Evolutionary conservation across 1,284 basidiomycete species (phyloP).

Genomic region (Hemileia vastatrix): DNA sequence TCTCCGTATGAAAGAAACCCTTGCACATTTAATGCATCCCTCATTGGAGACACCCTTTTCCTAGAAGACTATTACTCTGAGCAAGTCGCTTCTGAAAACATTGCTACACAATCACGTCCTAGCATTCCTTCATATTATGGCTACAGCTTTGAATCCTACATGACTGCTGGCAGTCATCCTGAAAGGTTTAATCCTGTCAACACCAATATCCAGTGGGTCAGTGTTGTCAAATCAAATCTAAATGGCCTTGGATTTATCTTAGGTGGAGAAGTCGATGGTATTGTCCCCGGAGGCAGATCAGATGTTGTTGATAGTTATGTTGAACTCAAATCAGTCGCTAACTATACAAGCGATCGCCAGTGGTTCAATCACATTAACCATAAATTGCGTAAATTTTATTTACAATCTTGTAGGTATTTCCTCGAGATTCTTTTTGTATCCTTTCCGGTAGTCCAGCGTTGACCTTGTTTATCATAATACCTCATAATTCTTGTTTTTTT

Average conservation of each 20-base stretch:
- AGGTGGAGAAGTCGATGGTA: constrained; percentile 18
- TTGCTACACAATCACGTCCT: not conserved
- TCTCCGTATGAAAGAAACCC: constrained; percentile 4
- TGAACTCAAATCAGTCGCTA: constrained; percentile 10
- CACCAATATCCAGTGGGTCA: constrained; percentile 12
- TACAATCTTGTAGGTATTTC: constrained; percentile 14
- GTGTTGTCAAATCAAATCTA: constrained; percentile 19
- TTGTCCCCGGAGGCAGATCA: no score
- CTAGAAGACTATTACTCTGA: not conserved
- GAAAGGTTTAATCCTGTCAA: not conserved
- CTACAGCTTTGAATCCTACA: constrained; percentile 9
- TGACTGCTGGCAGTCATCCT: constrained; percentile 2
- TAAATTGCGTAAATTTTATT: constrained; percentile 20
- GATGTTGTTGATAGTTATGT: not conserved
- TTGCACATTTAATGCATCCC: not conserved
- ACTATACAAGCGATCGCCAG: constrained; percentile 1
- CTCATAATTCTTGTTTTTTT: no score
- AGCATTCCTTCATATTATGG: constrained; percentile 6
- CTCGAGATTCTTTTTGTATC: not conserved
- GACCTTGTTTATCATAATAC: not conserved
- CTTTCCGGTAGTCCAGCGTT: not conserved
- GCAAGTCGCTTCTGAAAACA: not conserved
- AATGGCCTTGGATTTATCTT: constrained; percentile 12
- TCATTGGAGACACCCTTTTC: constrained; percentile 11
- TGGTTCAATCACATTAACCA: not conserved